phyloP scores from a whole-genome alignment of 2,329 filamentous ascomycete genomes.

The Fusarium aywerte region DNA sequence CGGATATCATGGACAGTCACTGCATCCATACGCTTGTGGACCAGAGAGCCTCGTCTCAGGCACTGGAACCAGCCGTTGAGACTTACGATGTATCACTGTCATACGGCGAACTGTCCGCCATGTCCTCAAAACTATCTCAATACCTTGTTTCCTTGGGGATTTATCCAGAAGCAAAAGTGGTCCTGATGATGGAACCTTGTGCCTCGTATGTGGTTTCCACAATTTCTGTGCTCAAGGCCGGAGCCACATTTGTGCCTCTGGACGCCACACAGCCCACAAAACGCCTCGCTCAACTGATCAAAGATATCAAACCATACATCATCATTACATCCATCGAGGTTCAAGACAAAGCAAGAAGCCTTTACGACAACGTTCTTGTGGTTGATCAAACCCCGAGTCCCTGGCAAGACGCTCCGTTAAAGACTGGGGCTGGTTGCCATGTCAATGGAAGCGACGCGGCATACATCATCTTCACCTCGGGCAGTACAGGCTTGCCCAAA shows the following conservation, averaged over 20 bases:
- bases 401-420: background rate
- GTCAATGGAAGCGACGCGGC: background rate
- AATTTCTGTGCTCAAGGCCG: background rate
- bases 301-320: background rate
- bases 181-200: background rate
- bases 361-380: background rate
- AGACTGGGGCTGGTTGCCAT: no score
- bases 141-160: background rate
- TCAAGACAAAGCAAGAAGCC: background rate
- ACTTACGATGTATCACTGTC: background rate
- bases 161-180: background rate
- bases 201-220: background rate
- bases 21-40: background rate
- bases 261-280: background rate
- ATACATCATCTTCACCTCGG: background rate
- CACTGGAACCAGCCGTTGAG: background rate
- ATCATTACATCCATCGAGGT: background rate
- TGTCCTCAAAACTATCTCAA: background rate
- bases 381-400: background rate
- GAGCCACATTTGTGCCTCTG: background rate
- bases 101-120: background rate
- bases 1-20: background rate
- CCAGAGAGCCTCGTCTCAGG: background rate
- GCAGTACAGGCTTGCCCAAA: background rate
- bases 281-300: background rate